Evolutionary conservation across 331 rosid genomes (phyloP), one percentile per base, ranked within the genome.

Genomic region (Malus hybrid): DNA sequence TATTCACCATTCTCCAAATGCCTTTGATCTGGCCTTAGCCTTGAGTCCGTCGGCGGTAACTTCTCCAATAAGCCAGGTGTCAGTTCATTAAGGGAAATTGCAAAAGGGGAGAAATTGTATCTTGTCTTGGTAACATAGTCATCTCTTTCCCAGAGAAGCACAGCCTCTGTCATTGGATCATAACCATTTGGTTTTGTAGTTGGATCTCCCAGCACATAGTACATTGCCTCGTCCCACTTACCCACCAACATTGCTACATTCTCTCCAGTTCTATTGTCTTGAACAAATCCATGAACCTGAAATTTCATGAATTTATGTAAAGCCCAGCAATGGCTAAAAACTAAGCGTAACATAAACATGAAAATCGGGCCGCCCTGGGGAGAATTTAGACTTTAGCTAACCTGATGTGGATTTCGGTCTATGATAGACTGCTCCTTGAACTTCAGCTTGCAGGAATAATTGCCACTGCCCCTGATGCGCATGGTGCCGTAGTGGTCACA

Each of bases 211-310:
- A 90, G 88, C 81, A 95, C 97, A 72, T 95, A 95, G 78, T 95
- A 95, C 96, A 95, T 88, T 53, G 99, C 97, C 82, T 87, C 97
- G 46, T 95, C 99, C 99, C 99, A 95, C 86, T 95, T 95, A 72
- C 99, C 97, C 69, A 95, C 84, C 72, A 95, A 69, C 93, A 95
- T 89, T 15, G 97, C 99, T 26, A 95, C 97, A 86, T 95, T 95
- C 82, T 92, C 97, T 55, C 99, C 99, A 20, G 96, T 95, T 85
- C 92, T 86, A 78, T 95, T 90, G 88, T 95, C 97, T 90, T 95
- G 99, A 84, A 95, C 93, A 86, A 92, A 95, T 63, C 99, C 99
- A 82, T 90, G 97, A 66, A 95, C 99, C 99, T 95, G 90, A 66
- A 79, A 75, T 77, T 74, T 77, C 56, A 44, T 44, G 50, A 44